Percentiles rank a stretch among this genome's conserved stretches.
Evolutionary conservation across 2,329 filamentous ascomycete genomes (phyloP).

Genomic region (Rutstroemia sp.): DNA sequence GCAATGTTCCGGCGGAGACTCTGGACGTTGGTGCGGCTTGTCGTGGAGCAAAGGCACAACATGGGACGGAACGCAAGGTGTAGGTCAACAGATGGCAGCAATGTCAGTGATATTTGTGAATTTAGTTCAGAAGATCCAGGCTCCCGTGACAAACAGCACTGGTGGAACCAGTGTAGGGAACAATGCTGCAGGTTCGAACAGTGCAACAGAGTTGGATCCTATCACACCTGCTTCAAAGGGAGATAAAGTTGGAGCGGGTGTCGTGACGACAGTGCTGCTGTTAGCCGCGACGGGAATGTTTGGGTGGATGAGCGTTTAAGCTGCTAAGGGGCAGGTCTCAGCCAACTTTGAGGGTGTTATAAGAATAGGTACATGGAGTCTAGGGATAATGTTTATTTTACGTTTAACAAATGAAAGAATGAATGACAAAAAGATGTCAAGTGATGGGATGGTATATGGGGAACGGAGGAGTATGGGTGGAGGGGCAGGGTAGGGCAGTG

Average conservation of each 20-base stretch:
- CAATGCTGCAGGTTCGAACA: conserved; percentile 18
- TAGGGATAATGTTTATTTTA: background rate
- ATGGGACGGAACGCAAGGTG: conserved; percentile 48
- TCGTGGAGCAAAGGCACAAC: conserved; percentile 45
- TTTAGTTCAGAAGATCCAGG: conserved; percentile 26
- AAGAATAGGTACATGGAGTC: background rate
- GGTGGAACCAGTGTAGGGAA: conserved; percentile 32
- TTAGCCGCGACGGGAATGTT: conserved; percentile 28
- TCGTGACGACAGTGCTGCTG: conserved; percentile 33
- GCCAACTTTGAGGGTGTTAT: background rate
- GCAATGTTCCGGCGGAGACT: conserved; percentile 51
- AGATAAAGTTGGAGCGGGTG: conserved; percentile 36
- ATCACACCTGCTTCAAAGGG: conserved; percentile 29
- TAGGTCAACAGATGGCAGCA: conserved; percentile 66
- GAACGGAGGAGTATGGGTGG: background rate
- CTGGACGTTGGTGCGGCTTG: conserved; percentile 41
- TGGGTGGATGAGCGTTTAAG: conserved; percentile 30
- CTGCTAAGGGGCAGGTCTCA: no score
- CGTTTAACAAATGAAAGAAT: background rate
- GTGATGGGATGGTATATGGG: background rate
- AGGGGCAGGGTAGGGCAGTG: background rate
- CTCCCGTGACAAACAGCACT: conserved; percentile 25
- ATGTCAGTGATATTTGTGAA: conserved; percentile 50
- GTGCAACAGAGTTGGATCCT: conserved; percentile 11
- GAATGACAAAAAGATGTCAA: background rate